A percentile compares a stretch with the other conserved stretches of the same genome.
phyloP scores from a whole-genome alignment of 169 alveolate genomes.

The Babesia bigemina region DNA sequence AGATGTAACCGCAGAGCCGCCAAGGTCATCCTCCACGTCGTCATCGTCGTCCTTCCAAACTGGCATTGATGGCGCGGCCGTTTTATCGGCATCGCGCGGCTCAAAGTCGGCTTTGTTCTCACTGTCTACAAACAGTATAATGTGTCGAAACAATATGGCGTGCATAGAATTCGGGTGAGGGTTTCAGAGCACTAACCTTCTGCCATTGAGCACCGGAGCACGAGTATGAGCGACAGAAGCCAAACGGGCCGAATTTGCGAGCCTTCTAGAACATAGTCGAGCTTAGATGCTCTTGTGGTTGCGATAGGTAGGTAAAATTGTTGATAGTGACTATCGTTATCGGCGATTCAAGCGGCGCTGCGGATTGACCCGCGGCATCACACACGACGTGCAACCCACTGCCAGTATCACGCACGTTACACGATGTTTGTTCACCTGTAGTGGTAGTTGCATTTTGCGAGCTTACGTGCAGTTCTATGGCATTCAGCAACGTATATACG shows the following conservation, averaged over 20 bases:
- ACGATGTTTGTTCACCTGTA: too few species aligned
- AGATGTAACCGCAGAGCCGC: neutral
- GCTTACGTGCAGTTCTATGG: too few species aligned
- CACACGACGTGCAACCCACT: too few species aligned
- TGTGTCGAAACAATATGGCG: neutral
- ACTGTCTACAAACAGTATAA: neutral
- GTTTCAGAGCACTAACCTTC: neutral
- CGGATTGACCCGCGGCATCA: too few species aligned
- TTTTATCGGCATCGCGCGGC: neutral
- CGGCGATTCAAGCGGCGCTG: too few species aligned
- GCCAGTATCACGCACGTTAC: too few species aligned
- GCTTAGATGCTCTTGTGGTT: neutral
- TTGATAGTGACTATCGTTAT: neutral
- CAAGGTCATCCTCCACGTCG: neutral
- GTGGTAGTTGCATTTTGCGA: too few species aligned
- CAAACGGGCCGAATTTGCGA: neutral
- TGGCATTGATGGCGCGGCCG: conserved; percentile 1
- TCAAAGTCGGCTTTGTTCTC: neutral
- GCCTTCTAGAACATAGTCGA: neutral
- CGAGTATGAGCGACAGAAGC: too few species aligned
- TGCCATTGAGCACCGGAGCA: neutral
- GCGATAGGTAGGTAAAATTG: neutral
- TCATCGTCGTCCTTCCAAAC: conserved; percentile 63
- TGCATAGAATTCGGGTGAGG: neutral
- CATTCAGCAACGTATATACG: too few species aligned